Base-by-base conservation (phyloP, 1,284 basidiomycete genomes). In the Moesziomyces globuligerus region DNA sequence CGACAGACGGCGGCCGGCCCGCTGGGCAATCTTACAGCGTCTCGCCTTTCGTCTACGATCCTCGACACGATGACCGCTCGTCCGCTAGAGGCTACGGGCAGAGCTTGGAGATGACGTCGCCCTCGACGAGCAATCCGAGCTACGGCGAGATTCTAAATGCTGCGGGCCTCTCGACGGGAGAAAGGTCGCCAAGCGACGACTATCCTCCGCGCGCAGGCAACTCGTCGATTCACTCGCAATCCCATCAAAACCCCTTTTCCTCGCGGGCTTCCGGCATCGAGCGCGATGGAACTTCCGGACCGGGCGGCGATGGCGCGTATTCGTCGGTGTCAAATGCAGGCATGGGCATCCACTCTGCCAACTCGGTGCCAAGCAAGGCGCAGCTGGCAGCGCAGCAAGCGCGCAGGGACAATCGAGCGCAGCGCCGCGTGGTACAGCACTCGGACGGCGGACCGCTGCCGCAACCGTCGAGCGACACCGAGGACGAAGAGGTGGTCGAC, bases 1-100 rank as follows among this genome's bases (percentile, higher is more conserved):
- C 40, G 17, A 34, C 17, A 15, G 53, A 51, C 7, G 47, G 57
- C 4, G 50, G 38, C 9, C 3, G 25, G 21, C 18, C 50, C 15
- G 28, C 34, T 2, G 18, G 50, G 10, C 64, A 59, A 13, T 45
- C 51, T 17, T 72, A 73, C 34, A 36, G 49, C 0, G 72, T 74
- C 7, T 74, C 72, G 25, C 73, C 73, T 0, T 75, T 75, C 32
- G 65, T 66, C 13, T 75, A 76, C 52, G 51, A 72, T 26, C 46
- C 67, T 10, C 44, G 58, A 20, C 45, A 57, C 15, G 36, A 48
- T n/a, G 23, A 21, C 10, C 29, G 25, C 28, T 36, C 53, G 23
- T 56, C 60, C 17, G 39, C 44, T 25, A 38, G 46, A n/a, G 23
- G 29, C 6, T 45, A 54, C 38, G 51, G 47, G 3, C 66, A 61